phyloP scores from a whole-genome alignment of 2,329 filamentous ascomycete genomes.

The Blumeria graminis region DNA sequence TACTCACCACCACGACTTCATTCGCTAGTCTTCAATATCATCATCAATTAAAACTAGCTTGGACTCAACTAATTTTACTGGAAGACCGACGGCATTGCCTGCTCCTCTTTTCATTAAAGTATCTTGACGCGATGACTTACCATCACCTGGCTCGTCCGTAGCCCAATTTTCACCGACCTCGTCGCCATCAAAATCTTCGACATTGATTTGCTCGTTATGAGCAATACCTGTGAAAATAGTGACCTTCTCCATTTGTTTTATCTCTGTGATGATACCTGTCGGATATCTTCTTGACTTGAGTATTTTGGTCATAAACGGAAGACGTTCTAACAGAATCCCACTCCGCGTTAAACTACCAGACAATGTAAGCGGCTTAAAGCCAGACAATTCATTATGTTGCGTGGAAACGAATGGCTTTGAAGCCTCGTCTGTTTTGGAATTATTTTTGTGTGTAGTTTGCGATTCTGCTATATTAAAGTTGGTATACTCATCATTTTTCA shows the following conservation, averaged over 20 bases:
- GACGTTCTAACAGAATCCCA: constrained; percentile 59
- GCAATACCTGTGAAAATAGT: constrained; percentile 15
- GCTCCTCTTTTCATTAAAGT: constrained; percentile 11
- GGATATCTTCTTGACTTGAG: constrained; percentile 13
- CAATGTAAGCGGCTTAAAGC: neutral
- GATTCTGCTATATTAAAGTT: neutral
- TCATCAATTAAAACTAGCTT: constrained; percentile 58
- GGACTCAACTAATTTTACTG: constrained; percentile 20
- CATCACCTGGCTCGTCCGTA: constrained; percentile 34
- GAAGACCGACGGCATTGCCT: constrained; percentile 6
- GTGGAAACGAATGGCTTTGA: neutral
- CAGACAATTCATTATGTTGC: neutral
- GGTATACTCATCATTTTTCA: constrained; percentile 23
- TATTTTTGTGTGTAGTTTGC: neutral
- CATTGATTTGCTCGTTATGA: constrained; percentile 20
- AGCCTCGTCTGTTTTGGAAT: neutral
- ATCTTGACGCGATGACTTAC: constrained; percentile 25
- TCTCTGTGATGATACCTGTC: constrained; percentile 11
- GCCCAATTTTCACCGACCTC: constrained; percentile 27
- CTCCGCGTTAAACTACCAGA: constrained; percentile 33
- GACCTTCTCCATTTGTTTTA: constrained; percentile 18
- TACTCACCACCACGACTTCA: neutral
- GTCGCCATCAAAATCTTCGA: constrained; percentile 21
- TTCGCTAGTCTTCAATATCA: constrained; percentile 46
- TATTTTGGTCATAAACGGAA: constrained; percentile 66